Evolutionary conservation across 805 yeast genomes (phyloP).

Genomic region (Candida xiaguanensis): DNA sequence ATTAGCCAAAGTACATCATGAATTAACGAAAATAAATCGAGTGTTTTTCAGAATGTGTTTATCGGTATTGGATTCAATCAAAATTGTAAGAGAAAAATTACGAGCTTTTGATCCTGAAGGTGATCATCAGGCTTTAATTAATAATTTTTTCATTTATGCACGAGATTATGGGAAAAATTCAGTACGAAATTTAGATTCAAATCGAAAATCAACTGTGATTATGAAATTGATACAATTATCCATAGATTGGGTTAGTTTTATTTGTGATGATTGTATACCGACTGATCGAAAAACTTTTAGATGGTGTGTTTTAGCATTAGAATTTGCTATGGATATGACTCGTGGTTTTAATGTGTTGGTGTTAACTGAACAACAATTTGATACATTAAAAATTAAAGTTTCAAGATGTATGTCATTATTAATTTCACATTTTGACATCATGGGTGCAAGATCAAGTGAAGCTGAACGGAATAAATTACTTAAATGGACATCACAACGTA

Average conservation of each 20-base stretch:
- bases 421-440: constrained; percentile 94
- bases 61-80: constrained; percentile 59
- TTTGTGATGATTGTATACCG: constrained; percentile 92
- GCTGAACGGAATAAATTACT: constrained; percentile 53
- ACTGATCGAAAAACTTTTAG: constrained; percentile 87
- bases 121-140: constrained; percentile 70
- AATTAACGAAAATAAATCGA: constrained; percentile 61
- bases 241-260: constrained; percentile 87
- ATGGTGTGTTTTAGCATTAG: constrained; percentile 95
- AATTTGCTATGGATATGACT: constrained; percentile 93
- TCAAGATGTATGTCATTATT: constrained; percentile 92
- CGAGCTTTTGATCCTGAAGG: constrained; percentile 47
- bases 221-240: constrained; percentile 70
- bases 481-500: constrained; percentile 49
- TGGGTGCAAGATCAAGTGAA: constrained; percentile 93
- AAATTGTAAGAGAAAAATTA: constrained; percentile 50
- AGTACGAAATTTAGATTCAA: constrained; percentile 57
- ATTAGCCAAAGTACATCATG: constrained; percentile 66
- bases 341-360: constrained; percentile 85
- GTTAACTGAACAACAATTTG: constrained; percentile 72
- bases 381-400: constrained; percentile 69
- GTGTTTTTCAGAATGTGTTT: constrained; percentile 65
- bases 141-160: constrained; percentile 70
- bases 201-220: constrained; percentile 64
- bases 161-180: constrained; percentile 79